Base-by-base conservation (phyloP, 371 early-diverging fungal genomes). In the Syncephalastrum monosporum region DNA sequence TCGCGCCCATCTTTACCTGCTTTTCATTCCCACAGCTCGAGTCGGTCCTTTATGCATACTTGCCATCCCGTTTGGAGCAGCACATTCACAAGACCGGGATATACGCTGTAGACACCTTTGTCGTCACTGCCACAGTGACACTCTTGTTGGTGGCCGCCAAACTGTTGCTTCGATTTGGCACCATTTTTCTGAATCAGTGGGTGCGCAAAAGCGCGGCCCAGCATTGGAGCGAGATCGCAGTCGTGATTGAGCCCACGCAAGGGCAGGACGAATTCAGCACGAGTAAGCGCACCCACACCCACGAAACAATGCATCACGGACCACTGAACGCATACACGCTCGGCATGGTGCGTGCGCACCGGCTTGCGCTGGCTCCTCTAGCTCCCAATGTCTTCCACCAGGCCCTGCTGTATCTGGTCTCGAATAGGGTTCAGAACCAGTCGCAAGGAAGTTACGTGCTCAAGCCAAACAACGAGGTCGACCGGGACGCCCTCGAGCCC, bases 81-180 rank as follows among this genome's bases (percentile, higher is more conserved):
- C 61, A 59, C 48, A 42, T 67, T 25, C 61, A 57, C 24, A 65
- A 68, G 15, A 68, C 68, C 13, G 63, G 63, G 5, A 60, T 72
- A n/a, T 72, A 72, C 43, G 52, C 68, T 16, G 68, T 72, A 1
- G 72, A 72, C 38, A 65, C 65, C 17, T 72, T 72, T 57, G 29
- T 68, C 13, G 59, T 68, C 53, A 72, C 63, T 3, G 66, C 68
- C 10, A 55, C 57, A 2, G 66, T 68, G 2, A 65, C 72, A 1
- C 25, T 65, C n/a, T 33, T 72, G n/a, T 49, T 72, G 13, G 56
- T 64, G 10, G 59, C 50, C 48, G 55, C 55, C 27, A 71, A 61
- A 47, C 23, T 72, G 3, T 10, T 33, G 38, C 38, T 33, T 10
- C 38, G 38, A 33, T 33, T 33, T 10, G 38, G 38, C 10, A 33